Evolutionary conservation across 768 basidiomycete genomes (phyloP), one percentile per base, ranked within the genome.

Genomic region (Cystofilobasidium ferigula): DNA sequence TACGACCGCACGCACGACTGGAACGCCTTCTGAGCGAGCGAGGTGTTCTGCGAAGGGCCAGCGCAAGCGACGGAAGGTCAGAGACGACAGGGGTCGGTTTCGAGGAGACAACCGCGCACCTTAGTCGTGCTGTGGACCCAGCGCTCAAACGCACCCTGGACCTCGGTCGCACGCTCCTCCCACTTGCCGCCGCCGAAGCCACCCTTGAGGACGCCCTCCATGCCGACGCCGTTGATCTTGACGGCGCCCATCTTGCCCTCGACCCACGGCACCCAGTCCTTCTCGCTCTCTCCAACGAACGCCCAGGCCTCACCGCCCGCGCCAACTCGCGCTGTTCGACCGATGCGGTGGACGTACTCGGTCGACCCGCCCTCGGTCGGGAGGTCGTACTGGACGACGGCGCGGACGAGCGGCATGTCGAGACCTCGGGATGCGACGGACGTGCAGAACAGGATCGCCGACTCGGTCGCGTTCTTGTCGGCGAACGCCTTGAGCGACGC

Each of bases 381-480:
- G 26, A 98, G 82, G 74, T 99, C 95, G 72, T 95, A 95, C 73
- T 99, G 95, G 36, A 98, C 78, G 68, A 99, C 92, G 3, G 89
- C 88, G 40, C 87, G 85, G 9, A 98, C 92, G n/a, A 88, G 81
- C 7, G 92, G 92, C 32, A 99, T 79, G 77, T 98, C 94, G 30
- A 99, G 82, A 73, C 95, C 95, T 73, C 95, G 89, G n/a, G 95
- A 92, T 3, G 95, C 95, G 60, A 99, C 93, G 12, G 91, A 94
- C 1, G 95, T 99, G 74, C 93, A 97, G 53, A 98, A 81, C 5
- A 99, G 81, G 57, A 99, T 81, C 1, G 92, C 85, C 5, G 84
- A 82, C 10, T 42, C 43, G 34, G 57, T 42, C 68, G 36, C 68
- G 63, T 79, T 80, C 63, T 40, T 69, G 3, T 69, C 38, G n/a